Conservation (phyloP, 2,329 filamentous ascomycete genomes). For the Aspergillus phoenicis region DNA sequence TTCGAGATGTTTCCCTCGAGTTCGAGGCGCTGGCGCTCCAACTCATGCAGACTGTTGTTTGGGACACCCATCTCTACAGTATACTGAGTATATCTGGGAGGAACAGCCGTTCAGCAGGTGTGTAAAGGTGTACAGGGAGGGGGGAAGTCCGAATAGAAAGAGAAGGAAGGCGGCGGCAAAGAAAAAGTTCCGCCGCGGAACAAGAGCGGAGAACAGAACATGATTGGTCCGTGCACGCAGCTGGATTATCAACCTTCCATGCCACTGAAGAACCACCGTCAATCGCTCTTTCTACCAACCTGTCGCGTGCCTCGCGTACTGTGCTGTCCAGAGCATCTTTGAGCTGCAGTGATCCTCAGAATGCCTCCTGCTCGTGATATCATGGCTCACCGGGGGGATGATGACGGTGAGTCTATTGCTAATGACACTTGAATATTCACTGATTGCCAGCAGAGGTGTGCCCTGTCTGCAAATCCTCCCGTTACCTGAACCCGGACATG, state of each 20-base stretch:
- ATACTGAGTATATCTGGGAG: conserved; percentile 8
- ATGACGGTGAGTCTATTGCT: conserved; percentile 40
- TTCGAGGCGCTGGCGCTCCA: conserved; percentile 73
- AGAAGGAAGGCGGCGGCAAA: conserved; percentile 19
- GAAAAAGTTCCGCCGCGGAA: conserved; percentile 24
- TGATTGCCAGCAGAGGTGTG: conserved; percentile 67
- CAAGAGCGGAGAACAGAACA: conserved; percentile 8
- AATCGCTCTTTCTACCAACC: conserved; percentile 4
- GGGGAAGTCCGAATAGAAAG: conserved; percentile 9
- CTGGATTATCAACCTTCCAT: conserved; percentile 17
- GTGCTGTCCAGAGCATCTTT: background rate
- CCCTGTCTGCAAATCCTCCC: conserved; percentile 94
- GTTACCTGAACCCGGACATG: conserved; percentile 93
- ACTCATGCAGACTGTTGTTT: conserved; percentile 61
- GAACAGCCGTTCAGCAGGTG: background rate
- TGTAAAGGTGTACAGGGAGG: background rate
- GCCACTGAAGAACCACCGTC: conserved; percentile 11
- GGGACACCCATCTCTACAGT: conserved; percentile 35
- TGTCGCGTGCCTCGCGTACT: background rate
- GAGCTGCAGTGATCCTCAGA: conserved; percentile 6
- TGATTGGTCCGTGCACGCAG: conserved; percentile 32
- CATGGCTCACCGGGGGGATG: conserved; percentile 41
- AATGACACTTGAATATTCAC: conserved; percentile 12
- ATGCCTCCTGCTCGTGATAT: conserved; percentile 39
- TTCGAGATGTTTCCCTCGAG: conserved; percentile 76